Percentiles rank a stretch among this genome's conserved stretches.
Evolutionary conservation across 495 filamentous ascomycete species (phyloP).

Genomic region (Chaetomium cochliodes): DNA sequence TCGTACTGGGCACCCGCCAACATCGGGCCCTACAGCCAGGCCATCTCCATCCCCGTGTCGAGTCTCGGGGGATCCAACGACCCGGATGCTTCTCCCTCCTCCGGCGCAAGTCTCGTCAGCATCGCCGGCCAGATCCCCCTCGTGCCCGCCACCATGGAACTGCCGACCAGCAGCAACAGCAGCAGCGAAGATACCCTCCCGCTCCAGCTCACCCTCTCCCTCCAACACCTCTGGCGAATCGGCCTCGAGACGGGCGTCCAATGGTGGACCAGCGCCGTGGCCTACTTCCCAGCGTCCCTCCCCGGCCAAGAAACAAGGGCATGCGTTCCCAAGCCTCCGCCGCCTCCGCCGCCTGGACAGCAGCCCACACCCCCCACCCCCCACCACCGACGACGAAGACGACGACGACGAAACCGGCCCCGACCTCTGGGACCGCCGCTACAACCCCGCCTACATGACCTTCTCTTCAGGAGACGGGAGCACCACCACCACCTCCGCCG

Average conservation of each 20-base stretch:
- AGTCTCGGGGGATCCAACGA: conserved; percentile 9
- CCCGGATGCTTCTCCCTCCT: not conserved
- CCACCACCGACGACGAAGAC: conserved; percentile 21
- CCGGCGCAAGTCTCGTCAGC: conserved; percentile 30
- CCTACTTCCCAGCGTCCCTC: conserved; percentile 55
- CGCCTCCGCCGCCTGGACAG: conserved; percentile 38
- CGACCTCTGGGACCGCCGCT: conserved; percentile 72
- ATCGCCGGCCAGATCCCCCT: conserved; percentile 93
- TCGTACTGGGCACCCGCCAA: conserved; percentile 99
- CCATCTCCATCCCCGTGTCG: conserved; percentile 59
- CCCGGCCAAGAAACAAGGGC: not conserved
- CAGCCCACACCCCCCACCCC: conserved; percentile 31
- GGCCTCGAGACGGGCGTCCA: conserved; percentile 67
- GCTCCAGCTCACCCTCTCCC: conserved; percentile 52
- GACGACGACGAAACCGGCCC: conserved; percentile 49
- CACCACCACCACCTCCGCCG: conserved; percentile 1
- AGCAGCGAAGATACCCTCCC: conserved; percentile 17
- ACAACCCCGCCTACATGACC: conserved; percentile 47
- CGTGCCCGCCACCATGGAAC: conserved; percentile 75
- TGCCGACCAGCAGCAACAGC: conserved; percentile 31
- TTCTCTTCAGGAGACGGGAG: conserved; percentile 22
- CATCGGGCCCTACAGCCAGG: conserved; percentile 96
- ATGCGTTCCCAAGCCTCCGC: conserved; percentile 22
- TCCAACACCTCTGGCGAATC: conserved; percentile 91
- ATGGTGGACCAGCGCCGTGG: conserved; percentile 71